Conservation (phyloP, 495 filamentous ascomycete species). For the Penicillium silybi region DNA sequence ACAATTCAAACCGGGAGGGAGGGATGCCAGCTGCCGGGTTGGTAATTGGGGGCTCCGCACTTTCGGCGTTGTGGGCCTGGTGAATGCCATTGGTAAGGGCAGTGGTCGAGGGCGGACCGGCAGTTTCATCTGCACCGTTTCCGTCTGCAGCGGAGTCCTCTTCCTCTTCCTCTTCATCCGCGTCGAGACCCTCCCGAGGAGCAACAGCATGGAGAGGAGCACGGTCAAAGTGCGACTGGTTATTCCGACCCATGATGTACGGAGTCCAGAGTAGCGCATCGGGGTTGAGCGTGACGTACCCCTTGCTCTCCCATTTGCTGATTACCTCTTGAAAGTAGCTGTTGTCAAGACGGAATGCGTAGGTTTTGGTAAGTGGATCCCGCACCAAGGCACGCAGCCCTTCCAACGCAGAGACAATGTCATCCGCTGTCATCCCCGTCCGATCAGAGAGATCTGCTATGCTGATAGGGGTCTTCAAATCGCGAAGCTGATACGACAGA, state of each 20-base stretch:
- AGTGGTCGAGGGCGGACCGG: conserved; percentile 38
- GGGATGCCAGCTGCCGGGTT: conserved; percentile 56
- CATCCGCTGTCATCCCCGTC: conserved; percentile 93
- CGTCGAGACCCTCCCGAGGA: conserved; percentile 65
- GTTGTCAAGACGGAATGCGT: conserved; percentile 82
- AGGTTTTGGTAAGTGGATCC: conserved; percentile 82
- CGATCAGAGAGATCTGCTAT: conserved; percentile 80
- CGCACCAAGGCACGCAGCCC: conserved; percentile 81
- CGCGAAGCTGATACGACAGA: conserved; percentile 72
- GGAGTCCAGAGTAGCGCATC: conserved; percentile 91
- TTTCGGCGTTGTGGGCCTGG: conserved; percentile 6
- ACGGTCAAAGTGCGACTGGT: conserved; percentile 79
- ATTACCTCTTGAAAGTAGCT: conserved; percentile 81
- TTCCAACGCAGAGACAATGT: conserved; percentile 90
- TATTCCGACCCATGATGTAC: conserved; percentile 88
- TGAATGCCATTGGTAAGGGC: conserved; percentile 34
- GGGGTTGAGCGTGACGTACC: conserved; percentile 79
- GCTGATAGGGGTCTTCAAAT: conserved; percentile 63
- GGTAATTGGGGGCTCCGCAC: conserved; percentile 5
- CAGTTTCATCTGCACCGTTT: conserved; percentile 32
- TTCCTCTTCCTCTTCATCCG: conserved; percentile 52
- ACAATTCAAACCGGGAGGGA: conserved; percentile 77
- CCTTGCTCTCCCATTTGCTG: conserved; percentile 77
- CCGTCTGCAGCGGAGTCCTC: conserved; percentile 21
- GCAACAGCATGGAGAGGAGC: conserved; percentile 84